Evolutionary conservation across 1,284 basidiomycete genomes (phyloP).

Genomic region (Neotropicomus parvogracilis): DNA sequence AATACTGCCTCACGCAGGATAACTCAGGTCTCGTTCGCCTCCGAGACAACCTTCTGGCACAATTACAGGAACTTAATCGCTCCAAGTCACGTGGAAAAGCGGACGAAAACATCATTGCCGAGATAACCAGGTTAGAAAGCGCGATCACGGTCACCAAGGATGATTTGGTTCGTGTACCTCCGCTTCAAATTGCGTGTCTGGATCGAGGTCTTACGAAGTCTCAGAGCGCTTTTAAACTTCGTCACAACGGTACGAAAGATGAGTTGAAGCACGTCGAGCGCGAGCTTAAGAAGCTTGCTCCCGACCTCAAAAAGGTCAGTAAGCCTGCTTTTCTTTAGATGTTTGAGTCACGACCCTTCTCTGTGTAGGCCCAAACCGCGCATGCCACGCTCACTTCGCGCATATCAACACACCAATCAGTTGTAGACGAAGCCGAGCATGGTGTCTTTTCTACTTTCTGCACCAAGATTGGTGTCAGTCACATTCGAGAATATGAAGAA

Average conservation of each 20-base stretch:
- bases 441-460: conserved; percentile 82
- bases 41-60: conserved; percentile 73
- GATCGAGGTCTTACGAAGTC: conserved; percentile 2
- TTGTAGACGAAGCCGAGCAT: conserved; percentile 79
- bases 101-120: conserved; percentile 76
- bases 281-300: conserved; percentile 63
- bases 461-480: conserved; percentile 69
- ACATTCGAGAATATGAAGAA: conserved; percentile 95
- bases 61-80: conserved; percentile 79
- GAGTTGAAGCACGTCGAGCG: conserved; percentile 76
- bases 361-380: conserved; percentile 48
- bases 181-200: not conserved
- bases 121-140: conserved; percentile 79
- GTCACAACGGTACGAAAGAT: conserved; percentile 68
- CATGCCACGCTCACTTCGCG: conserved; percentile 53
- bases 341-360: not conserved
- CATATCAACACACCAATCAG: conserved; percentile 54
- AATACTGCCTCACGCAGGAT: conserved; percentile 3
- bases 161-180: conserved; percentile 62
- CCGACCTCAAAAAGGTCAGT: conserved; percentile 64
- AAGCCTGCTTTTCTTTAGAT: not conserved
- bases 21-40: conserved; percentile 62
- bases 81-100: conserved; percentile 78
- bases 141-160: conserved; percentile 72
- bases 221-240: conserved; percentile 62